These are phyloP conservation scores for Umbelopsis sp. DNA, from an alignment of 371 early-diverging fungal genomes.

Conservation along the genomic window DNA sequence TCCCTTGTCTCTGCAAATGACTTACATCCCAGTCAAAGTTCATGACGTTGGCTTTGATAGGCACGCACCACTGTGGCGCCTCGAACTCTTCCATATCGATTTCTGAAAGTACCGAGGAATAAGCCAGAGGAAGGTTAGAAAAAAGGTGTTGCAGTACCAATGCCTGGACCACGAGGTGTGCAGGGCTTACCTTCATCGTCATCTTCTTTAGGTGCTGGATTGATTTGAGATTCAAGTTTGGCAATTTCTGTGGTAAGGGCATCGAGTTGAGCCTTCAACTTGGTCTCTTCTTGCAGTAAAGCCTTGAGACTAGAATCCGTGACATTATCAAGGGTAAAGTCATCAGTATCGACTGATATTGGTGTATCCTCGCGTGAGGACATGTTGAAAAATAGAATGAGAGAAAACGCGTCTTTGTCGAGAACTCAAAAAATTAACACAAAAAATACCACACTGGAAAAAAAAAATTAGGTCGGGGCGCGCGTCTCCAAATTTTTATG, in stretches of 20 bases:
- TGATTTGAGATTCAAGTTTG: constrained; percentile 52
- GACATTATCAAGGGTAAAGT: constrained; percentile 29
- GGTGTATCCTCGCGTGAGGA: constrained; percentile 38
- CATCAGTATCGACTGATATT: constrained; percentile 29
- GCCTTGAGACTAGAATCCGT: constrained; percentile 35
- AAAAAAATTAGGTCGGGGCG: too few relatives aligned
- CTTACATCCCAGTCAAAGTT: constrained; percentile 90
- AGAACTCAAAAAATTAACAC: constrained; percentile 20
- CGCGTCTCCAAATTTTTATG: neutral
- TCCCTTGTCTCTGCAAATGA: constrained; percentile 8
- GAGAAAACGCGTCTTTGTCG: neutral
- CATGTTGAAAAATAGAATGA: constrained; percentile 19
- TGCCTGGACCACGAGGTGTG: too few relatives aligned
- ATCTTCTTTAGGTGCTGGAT: constrained; percentile 28
- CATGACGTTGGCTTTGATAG: constrained; percentile 93
- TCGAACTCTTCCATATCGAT: constrained; percentile 82
- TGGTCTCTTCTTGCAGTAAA: constrained; percentile 56
- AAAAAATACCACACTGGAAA: neutral
- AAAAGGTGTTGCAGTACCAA: neutral
- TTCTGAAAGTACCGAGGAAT: constrained; percentile 19
- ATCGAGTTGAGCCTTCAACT: constrained; percentile 58
- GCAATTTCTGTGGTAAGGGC: constrained; percentile 62
- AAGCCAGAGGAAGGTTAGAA: constrained; percentile 2
- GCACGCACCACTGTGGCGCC: constrained; percentile 94
- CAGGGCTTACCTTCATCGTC: constrained; percentile 32